Evolutionary conservation across 192 early-diverging fungal species (phyloP).

Genomic region (Backusella tarrabulga): DNA sequence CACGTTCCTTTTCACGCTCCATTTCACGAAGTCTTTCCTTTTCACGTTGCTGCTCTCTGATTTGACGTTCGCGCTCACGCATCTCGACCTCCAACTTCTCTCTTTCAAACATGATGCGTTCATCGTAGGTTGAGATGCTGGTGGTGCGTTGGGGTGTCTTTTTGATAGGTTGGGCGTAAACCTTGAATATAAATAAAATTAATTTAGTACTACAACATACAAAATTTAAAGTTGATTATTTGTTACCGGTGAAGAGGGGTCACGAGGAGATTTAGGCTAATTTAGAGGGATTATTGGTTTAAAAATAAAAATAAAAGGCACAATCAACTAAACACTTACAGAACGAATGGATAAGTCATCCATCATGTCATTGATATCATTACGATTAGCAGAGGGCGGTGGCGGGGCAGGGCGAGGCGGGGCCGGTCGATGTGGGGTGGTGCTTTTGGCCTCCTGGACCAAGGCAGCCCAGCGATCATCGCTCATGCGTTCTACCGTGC

Average conservation of each 20-base stretch:
- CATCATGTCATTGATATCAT: slow-evolving; percentile 33
- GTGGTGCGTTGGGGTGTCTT: slow-evolving; percentile 1
- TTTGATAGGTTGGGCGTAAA: neutral
- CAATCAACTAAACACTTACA: neutral
- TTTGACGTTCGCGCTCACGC: slow-evolving; percentile 11
- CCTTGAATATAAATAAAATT: neutral
- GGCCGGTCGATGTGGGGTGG: neutral
- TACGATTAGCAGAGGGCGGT: slow-evolving; percentile 13
- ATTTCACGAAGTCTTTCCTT: slow-evolving; percentile 8
- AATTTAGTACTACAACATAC: neutral
- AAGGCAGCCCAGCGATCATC: slow-evolving; percentile 63
- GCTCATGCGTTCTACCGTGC: slow-evolving; percentile 31
- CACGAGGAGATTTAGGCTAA: neutral
- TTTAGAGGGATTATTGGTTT: neutral
- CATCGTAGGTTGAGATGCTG: slow-evolving; percentile 13
- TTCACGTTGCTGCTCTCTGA: slow-evolving; percentile 17
- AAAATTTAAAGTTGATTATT: neutral
- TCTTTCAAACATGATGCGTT: slow-evolving; percentile 20
- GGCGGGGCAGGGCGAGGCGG: slow-evolving; percentile 31
- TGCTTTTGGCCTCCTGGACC: slow-evolving; percentile 40
- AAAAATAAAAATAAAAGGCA: neutral
- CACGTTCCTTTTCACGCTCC: slow-evolving; percentile 27
- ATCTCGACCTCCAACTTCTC: slow-evolving; percentile 15
- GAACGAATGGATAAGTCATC: slow-evolving; percentile 29
- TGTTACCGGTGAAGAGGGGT: neutral